Base-by-base conservation (phyloP, 2,329 filamentous ascomycete species). In the Septoria petroselini region DNA sequence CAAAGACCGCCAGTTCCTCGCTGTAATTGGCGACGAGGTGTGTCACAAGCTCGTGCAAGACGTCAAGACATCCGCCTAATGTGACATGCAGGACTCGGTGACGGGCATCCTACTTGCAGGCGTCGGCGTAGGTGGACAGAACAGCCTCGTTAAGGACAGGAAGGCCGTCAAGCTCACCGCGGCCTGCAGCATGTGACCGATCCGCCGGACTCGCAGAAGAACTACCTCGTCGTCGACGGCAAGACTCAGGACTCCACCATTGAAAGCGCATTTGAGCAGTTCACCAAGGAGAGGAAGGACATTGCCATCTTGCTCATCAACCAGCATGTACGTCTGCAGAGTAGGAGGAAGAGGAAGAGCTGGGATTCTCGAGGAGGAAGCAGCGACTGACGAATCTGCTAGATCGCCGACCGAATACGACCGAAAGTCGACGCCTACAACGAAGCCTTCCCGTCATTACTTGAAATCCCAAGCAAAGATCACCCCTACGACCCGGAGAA, bases 401-500 rank as follows among this genome's bases (percentile, higher is more conserved):
- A 97, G 91, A 81, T 98, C 65, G 93, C 93, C 43, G 93, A 98
- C 69, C 83, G 83, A 68, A 98, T 98, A 80, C 83, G 93, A 70
- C 81, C 91, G 68, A 83, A 85, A 54, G 85, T 98, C 61, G 93
- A 98, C 71, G 83, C 82, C 30, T 96, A 95, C 73, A 91, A 89
- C 15, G 88, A 91, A 41, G 91, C 93, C 3, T 98, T 98, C 73
- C 93, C 93, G n/a, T 85, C 90, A 17, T 80, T 98, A 47, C 82
- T 98, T 50, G 93, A 98, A 72, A 97, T 98, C 54, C 93, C 93
- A 18, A 95, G 89, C 74, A 98, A 98, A 78, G 93, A 98, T 70
- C 93, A 98, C 70, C 93, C 93, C 2, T 98, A 98, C 68, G 91
- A 98, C 64, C 93, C 93, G 0, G 93, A 98, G 73, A 98, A 98